A percentile compares a stretch with the other conserved stretches of the same genome.
Evolutionary conservation across 371 early-diverging fungal species (phyloP).

Genomic region (Circinella minor): DNA sequence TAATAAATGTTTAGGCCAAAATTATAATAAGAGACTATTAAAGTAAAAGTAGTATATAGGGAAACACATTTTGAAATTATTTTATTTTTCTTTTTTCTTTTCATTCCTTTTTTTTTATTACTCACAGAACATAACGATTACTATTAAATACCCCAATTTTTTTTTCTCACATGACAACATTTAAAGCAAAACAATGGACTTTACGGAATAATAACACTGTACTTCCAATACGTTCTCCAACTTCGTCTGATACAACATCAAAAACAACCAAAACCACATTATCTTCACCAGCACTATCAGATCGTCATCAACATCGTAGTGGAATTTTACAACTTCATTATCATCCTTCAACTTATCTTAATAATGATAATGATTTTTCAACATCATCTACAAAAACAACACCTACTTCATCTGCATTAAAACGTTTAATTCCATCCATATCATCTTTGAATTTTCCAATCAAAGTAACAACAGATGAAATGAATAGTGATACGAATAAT

Average conservation of each 20-base stretch:
- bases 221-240: constrained; percentile 10
- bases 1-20: too few relatives aligned
- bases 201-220: constrained; percentile 2
- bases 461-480: background rate
- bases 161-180: background rate
- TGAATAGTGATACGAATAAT: background rate
- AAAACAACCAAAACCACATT: background rate
- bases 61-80: too few relatives aligned
- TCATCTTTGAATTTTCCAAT: constrained; percentile 37
- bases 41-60: too few relatives aligned
- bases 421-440: constrained; percentile 39
- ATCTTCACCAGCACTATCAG: background rate
- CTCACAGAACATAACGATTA: too few relatives aligned
- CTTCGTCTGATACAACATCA: background rate
- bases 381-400: background rate
- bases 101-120: background rate
- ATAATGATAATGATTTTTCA: background rate
- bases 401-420: constrained; percentile 26
- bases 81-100: too few relatives aligned
- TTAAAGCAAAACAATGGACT: background rate
- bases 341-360: background rate
- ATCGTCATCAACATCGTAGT: background rate
- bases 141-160: background rate
- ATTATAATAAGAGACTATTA: too few relatives aligned
- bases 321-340: background rate